Conservation (phyloP, 2,329 filamentous ascomycete genomes). For the Pyrenophora teres region DNA sequence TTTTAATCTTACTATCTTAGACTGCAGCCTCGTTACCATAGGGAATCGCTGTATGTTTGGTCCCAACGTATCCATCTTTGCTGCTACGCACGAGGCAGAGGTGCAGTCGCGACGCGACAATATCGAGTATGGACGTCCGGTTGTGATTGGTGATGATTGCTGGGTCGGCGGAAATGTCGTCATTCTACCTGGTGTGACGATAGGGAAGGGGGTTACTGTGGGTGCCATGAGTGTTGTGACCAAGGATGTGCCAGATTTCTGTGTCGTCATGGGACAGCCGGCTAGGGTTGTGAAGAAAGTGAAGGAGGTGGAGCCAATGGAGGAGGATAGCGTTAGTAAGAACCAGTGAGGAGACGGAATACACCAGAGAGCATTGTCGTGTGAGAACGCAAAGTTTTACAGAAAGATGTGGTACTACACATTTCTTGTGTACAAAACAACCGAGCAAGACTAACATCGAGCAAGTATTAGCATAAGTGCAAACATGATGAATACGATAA, state of each 20-base stretch:
- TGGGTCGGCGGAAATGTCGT: constrained; percentile 56
- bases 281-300: constrained; percentile 59
- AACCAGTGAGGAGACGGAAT: background rate
- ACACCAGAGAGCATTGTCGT: background rate
- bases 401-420: too few relatives aligned
- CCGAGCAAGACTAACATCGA: too few relatives aligned
- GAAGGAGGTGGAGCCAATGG: constrained; percentile 14
- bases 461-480: too few relatives aligned
- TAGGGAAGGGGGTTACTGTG: constrained; percentile 74
- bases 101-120: constrained; percentile 54
- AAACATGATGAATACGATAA: too few relatives aligned
- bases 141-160: constrained; percentile 53
- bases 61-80: constrained; percentile 58
- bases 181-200: constrained; percentile 76
- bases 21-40: constrained; percentile 59
- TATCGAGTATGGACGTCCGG: constrained; percentile 56
- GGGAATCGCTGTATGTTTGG: constrained; percentile 59
- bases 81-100: constrained; percentile 59
- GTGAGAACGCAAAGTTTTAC: too few relatives aligned
- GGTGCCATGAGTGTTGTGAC: constrained; percentile 85
- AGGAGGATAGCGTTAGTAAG: constrained; percentile 6
- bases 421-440: too few relatives aligned
- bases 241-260: constrained; percentile 69
- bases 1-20: constrained; percentile 60
- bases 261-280: constrained; percentile 68